These are phyloP conservation scores for Annulohypoxylon nitens DNA, from an alignment of 495 filamentous ascomycete genomes.

Conservation along the genomic window DNA sequence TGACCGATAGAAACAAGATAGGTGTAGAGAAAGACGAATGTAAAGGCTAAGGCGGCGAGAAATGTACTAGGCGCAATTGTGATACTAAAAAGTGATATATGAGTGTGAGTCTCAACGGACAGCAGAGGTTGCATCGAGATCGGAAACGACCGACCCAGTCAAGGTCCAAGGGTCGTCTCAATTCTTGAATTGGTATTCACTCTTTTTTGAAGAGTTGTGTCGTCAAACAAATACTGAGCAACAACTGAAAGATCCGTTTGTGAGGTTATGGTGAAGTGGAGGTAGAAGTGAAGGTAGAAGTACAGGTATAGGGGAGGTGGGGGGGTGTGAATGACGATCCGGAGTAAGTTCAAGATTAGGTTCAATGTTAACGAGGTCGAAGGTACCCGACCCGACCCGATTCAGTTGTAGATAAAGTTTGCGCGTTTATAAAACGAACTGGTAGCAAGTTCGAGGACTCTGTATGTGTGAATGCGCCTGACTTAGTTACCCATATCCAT, in stretches of 20 bases:
- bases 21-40: conserved; percentile 64
- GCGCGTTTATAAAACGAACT: conserved; percentile 11
- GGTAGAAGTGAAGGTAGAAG: not conserved
- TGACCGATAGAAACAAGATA: conserved; percentile 57
- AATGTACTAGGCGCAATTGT: conserved; percentile 67
- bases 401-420: conserved; percentile 1
- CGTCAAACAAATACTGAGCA: conserved; percentile 5
- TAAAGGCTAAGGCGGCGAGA: conserved; percentile 62
- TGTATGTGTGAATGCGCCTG: conserved; percentile 1
- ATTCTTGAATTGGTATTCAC: conserved; percentile 15
- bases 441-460: not conserved
- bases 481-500: conserved; percentile 12
- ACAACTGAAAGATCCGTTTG: conserved; percentile 8
- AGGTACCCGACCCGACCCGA: conserved; percentile 10
- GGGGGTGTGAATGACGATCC: not conserved
- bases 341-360: not conserved
- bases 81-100: conserved; percentile 64
- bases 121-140: conserved; percentile 63
- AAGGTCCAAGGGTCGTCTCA: conserved; percentile 35
- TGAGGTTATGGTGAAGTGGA: not conserved
- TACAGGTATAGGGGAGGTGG: not conserved
- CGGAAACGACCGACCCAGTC: conserved; percentile 37
- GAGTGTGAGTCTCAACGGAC: conserved; percentile 67
- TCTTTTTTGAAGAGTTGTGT: conserved; percentile 16
- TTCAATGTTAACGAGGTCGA: not conserved